Percentiles rank a stretch among this genome's conserved stretches.
These are phyloP conservation scores for Thelonectria rubi DNA, from an alignment of 2,329 filamentous ascomycete species.

Conservation along the genomic window DNA sequence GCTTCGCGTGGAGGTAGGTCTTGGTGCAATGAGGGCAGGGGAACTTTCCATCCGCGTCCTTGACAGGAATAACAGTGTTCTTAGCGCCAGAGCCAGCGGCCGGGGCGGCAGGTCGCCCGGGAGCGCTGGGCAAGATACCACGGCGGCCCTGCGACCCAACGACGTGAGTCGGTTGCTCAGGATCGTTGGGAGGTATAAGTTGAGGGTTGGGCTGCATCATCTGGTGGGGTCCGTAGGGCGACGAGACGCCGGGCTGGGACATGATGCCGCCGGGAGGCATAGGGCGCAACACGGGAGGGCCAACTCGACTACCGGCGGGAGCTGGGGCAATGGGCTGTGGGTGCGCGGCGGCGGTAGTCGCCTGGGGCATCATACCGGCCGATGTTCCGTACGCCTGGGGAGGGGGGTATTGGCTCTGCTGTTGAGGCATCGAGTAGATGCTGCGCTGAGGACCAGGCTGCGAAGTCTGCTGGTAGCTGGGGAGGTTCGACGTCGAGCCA, in stretches of 20 bases:
- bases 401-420: conserved; percentile 62
- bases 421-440: conserved; percentile 63
- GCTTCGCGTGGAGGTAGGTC: conserved; percentile 97
- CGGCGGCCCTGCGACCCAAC: conserved; percentile 93
- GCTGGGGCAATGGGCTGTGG: conserved; percentile 81
- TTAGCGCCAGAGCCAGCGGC: conserved; percentile 76
- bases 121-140: conserved; percentile 90
- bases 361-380: conserved; percentile 71
- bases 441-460: conserved; percentile 59
- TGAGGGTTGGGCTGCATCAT: conserved; percentile 64
- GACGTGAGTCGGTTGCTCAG: conserved; percentile 82
- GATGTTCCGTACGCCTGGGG: conserved; percentile 65
- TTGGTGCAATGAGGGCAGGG: conserved; percentile 98
- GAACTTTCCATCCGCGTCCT: conserved; percentile 97
- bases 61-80: conserved; percentile 85
- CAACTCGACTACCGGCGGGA: conserved; percentile 62
- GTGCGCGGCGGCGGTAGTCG: conserved; percentile 72
- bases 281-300: conserved; percentile 70
- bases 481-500: conserved; percentile 62
- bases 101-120: conserved; percentile 82
- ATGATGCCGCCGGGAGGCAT: conserved; percentile 75
- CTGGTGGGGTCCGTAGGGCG: conserved; percentile 68
- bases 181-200: conserved; percentile 58
- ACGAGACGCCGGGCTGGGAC: conserved; percentile 64
- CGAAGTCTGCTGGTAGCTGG: conserved; percentile 61